Conservation (phyloP, 208 protist genomes). For the Acanthamoeba comandoni region DNA sequence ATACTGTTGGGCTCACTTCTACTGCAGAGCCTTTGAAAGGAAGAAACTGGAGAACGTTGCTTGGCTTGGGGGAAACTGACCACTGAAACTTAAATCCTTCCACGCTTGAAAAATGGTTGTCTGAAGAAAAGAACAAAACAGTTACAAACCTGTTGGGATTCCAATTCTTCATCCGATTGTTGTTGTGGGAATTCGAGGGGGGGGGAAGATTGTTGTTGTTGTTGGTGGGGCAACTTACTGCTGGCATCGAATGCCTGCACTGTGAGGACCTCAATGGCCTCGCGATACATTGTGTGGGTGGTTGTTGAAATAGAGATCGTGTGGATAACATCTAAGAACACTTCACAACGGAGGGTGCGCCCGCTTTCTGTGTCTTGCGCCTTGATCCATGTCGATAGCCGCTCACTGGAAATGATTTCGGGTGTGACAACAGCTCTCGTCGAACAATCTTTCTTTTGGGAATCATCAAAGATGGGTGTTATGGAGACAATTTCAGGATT, state of each 20-base stretch:
- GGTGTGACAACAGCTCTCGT: constrained; percentile 9
- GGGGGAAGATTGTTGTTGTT: no score
- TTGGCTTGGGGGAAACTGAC: constrained; percentile 45
- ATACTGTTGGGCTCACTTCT: constrained; percentile 9
- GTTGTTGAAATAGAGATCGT: constrained; percentile 57
- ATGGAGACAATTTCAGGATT: constrained; percentile 70
- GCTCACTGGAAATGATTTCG: constrained; percentile 70
- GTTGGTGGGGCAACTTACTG: constrained; percentile 24
- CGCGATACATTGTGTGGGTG: constrained; percentile 66
- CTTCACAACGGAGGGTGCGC: constrained; percentile 42
- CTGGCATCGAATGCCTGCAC: constrained; percentile 50
- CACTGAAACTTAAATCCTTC: constrained; percentile 69
- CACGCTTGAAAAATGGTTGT: constrained; percentile 50
- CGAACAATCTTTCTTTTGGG: constrained; percentile 9
- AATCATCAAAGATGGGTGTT: constrained; percentile 38
- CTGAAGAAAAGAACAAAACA: constrained; percentile 1
- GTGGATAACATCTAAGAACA: constrained; percentile 64
- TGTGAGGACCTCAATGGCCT: constrained; percentile 25
- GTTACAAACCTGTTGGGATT: no score
- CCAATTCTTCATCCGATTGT: no score
- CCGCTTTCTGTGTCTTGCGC: constrained; percentile 59
- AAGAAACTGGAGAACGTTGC: constrained; percentile 56
- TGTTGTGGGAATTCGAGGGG: not conserved
- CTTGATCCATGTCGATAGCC: constrained; percentile 41
- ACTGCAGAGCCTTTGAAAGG: constrained; percentile 64